A percentile compares a stretch with the other conserved stretches of the same genome.
phyloP scores from a whole-genome alignment of 352 stramenopile species.

The Aphanomyces euteiches region DNA sequence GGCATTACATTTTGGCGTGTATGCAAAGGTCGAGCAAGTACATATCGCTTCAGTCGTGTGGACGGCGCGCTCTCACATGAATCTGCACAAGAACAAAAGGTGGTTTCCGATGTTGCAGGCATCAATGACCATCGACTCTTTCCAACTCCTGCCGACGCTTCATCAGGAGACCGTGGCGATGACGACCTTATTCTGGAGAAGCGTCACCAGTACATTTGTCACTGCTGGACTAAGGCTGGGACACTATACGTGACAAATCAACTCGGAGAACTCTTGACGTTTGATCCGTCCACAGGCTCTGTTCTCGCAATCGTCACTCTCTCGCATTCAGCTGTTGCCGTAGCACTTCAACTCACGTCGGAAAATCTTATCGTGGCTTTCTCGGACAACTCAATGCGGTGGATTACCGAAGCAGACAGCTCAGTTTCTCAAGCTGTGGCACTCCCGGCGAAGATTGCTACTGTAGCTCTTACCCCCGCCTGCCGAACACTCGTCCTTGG shows the following conservation, averaged over 20 bases:
- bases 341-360: conserved; percentile 3
- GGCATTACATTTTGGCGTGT: conserved; percentile 70
- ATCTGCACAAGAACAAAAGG: neutral
- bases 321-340: conserved; percentile 32
- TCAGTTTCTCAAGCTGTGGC: neutral
- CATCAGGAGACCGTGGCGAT: neutral
- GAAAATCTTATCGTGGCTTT: conserved; percentile 21
- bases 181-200: conserved; percentile 48
- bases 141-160: neutral
- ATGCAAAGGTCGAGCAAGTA: conserved; percentile 38
- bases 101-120: conserved; percentile 34
- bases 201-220: conserved; percentile 46
- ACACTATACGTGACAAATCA: conserved; percentile 49
- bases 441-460: conserved; percentile 35
- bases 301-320: conserved; percentile 43
- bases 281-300: conserved; percentile 40
- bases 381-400: conserved; percentile 14
- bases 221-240: conserved; percentile 54
- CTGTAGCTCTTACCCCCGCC: conserved; percentile 48
- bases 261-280: conserved; percentile 50
- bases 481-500: conserved; percentile 59
- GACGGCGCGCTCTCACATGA: neutral
- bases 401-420: neutral
- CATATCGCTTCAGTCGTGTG: conserved; percentile 35
- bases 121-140: neutral